phyloP scores from a whole-genome alignment of 306 rosid species.

The Cicer judaicum region DNA sequence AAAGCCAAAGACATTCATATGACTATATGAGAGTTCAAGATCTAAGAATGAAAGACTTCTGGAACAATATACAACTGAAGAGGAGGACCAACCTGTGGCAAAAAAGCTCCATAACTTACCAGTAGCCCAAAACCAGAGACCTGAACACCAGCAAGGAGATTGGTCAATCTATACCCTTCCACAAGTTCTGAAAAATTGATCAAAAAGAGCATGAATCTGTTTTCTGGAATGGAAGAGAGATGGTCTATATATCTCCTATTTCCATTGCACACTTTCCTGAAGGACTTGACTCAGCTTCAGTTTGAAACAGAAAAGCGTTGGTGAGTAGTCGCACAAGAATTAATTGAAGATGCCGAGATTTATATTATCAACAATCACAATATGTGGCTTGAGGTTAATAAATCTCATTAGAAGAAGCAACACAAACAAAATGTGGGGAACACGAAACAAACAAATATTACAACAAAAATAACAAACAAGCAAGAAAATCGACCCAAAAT shows the following conservation, averaged over 20 bases:
- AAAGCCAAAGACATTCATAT: slow-evolving; percentile 6
- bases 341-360: slow-evolving; percentile 13
- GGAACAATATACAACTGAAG: slow-evolving; percentile 29
- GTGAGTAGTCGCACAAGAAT: slow-evolving; percentile 37
- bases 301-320: slow-evolving; percentile 45
- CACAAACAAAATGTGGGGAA: too few species aligned
- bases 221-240: slow-evolving; percentile 41
- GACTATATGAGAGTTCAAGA: slow-evolving; percentile 40
- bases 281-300: slow-evolving; percentile 36
- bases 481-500: too few species aligned
- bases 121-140: too few species aligned
- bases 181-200: slow-evolving; percentile 30
- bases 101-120: not conserved
- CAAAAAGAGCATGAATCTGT: slow-evolving; percentile 7
- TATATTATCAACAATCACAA: not conserved
- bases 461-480: too few species aligned
- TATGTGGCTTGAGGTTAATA: too few species aligned
- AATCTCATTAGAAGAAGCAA: too few species aligned
- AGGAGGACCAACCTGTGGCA: slow-evolving; percentile 12
- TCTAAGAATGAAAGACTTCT: slow-evolving; percentile 21
- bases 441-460: too few species aligned
- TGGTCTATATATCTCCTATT: slow-evolving; percentile 29
- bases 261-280: slow-evolving; percentile 39
- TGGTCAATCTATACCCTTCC: too few species aligned
- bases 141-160: not conserved